These are phyloP conservation scores for Microascus cirrosus DNA, from an alignment of 2,329 filamentous ascomycete species.

Conservation along the genomic window DNA sequence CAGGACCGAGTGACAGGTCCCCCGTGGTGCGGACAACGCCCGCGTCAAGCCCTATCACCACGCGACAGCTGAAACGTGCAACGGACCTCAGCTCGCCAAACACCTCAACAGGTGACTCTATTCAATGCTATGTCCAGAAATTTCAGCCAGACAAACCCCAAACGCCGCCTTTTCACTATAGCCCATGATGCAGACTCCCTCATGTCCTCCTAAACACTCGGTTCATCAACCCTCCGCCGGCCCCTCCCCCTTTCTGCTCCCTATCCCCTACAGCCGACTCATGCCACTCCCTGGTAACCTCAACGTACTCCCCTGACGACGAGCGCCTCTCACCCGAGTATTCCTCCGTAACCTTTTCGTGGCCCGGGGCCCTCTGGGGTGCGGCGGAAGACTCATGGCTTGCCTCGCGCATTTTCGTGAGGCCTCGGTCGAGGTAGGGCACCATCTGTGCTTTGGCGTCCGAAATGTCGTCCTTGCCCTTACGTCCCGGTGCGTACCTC, in stretches of 20 bases:
- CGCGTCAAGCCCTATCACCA: too few relatives aligned
- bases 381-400: background rate
- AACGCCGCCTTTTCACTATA: background rate
- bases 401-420: conserved; percentile 28
- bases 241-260: background rate
- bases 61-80: too few relatives aligned
- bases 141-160: background rate
- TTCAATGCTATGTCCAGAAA: background rate
- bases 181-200: background rate
- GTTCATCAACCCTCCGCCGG: background rate
- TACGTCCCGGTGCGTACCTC: conserved; percentile 2
- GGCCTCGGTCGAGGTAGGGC: conserved; percentile 33
- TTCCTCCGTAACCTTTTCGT: background rate
- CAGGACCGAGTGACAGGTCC: too few relatives aligned
- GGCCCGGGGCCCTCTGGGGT: background rate
- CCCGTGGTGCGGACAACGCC: too few relatives aligned
- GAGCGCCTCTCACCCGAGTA: background rate
- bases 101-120: background rate
- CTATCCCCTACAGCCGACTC: too few relatives aligned
- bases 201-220: background rate
- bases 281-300: conserved; percentile 15
- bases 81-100: background rate
- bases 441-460: conserved; percentile 34
- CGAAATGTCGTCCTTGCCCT: conserved; percentile 18
- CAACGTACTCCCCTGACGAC: conserved; percentile 21